These are phyloP conservation scores for Echeveria elegans DNA, from an alignment of 164 flowering plant species.

Conservation along the genomic window DNA sequence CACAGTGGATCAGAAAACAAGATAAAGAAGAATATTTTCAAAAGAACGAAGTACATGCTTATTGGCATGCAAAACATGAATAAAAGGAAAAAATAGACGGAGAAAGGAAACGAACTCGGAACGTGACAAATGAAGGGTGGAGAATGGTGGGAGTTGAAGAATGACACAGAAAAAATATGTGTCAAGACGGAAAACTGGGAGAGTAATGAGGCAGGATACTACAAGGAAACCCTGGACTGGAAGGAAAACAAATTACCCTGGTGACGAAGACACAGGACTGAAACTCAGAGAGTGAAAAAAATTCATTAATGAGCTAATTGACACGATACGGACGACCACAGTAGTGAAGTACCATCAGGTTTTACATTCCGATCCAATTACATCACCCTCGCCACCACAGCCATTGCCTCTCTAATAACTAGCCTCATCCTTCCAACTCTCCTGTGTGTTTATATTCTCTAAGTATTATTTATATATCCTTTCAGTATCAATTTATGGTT, in stretches of 20 bases:
- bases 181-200: background rate
- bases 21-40: background rate
- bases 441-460: background rate
- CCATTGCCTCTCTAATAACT: too few relatives aligned
- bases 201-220: background rate
- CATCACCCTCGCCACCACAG: background rate
- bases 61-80: constrained; percentile 2
- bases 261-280: background rate
- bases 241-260: background rate
- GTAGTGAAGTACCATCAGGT: too few relatives aligned
- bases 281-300: background rate
- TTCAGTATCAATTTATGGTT: background rate
- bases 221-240: background rate
- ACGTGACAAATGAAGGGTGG: background rate
- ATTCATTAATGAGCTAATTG: constrained; percentile 5
- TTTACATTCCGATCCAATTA: constrained; percentile 7
- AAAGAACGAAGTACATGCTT: background rate
- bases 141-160: background rate
- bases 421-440: background rate
- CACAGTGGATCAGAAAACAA: background rate
- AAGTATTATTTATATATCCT: constrained; percentile 5
- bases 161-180: background rate
- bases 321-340: background rate
- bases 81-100: background rate
- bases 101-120: constrained; percentile 5